These are phyloP conservation scores for Sordaria brevicollis DNA, from an alignment of 495 filamentous ascomycete genomes.

Conservation along the genomic window DNA sequence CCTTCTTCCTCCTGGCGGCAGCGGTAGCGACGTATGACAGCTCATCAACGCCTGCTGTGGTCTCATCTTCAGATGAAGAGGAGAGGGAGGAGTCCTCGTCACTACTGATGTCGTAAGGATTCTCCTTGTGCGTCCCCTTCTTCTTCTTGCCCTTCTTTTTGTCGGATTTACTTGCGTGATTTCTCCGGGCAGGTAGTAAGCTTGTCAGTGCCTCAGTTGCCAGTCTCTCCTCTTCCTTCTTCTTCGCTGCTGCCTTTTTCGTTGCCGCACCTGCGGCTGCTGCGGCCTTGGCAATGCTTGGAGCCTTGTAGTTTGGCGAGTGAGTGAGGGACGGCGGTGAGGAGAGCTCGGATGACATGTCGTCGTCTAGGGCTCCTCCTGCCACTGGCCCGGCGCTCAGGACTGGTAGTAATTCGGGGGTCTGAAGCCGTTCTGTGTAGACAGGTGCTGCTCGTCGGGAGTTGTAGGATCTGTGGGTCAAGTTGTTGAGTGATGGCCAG, in stretches of 20 bases:
- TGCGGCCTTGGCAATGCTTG: conserved; percentile 7
- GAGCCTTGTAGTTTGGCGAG: conserved; percentile 32
- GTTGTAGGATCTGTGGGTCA: conserved; percentile 25
- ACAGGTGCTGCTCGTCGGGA: conserved; percentile 5
- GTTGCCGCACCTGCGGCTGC: conserved; percentile 8
- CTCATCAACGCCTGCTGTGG: conserved; percentile 14
- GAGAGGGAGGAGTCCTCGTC: conserved; percentile 22
- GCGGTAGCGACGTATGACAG: conserved; percentile 23
- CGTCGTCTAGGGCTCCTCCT: conserved; percentile 7
- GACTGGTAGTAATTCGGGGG: conserved; percentile 9
- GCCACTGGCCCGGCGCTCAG: neutral
- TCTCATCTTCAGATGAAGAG: conserved; percentile 14
- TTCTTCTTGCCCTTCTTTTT: neutral
- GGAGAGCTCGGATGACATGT: conserved; percentile 29
- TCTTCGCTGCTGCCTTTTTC: conserved; percentile 13
- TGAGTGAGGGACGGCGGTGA: conserved; percentile 42
- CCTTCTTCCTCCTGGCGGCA: neutral
- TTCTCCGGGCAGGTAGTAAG: conserved; percentile 28
- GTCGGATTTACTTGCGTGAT: conserved; percentile 1
- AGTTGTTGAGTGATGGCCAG: conserved; percentile 29
- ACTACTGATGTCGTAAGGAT: conserved; percentile 7
- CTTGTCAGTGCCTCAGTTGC: conserved; percentile 34
- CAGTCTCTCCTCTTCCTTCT: conserved; percentile 17
- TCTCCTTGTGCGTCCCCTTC: conserved; percentile 15
- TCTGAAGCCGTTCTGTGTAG: conserved; percentile 13